Evolutionary conservation across 805 yeast species (phyloP), one percentile per base, ranked within the genome.

Genomic region (Wilhelminamyces savonicus): DNA sequence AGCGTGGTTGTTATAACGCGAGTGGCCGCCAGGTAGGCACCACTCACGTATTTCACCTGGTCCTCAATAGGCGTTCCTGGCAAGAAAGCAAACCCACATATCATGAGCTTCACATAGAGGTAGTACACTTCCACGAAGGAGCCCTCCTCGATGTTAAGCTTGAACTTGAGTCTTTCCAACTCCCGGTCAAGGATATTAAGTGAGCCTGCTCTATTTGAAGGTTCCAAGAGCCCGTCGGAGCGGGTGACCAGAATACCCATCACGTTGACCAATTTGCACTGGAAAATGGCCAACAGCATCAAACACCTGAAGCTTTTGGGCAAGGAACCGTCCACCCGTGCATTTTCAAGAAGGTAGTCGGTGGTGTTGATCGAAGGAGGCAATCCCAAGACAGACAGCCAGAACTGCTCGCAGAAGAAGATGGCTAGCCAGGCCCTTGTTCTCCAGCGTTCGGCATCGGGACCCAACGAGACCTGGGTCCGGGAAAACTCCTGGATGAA

Each of bases 401-500:
- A 84, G 48, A 86, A 82, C 43, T 87, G 94, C 50, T 87, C 96
- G 26, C 85, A 70, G 48, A 87, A 82, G 53, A 82, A 88, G 3
- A 84, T 81, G 3, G 90, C 87, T 17, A 86, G 60, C 97, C 97
- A 88, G 1, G 95, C 76, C 42, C 95, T 66, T 1, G 96, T 86
- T 53, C 97, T 71, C 97, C 96, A 88, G 48, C 78, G 79, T 43
- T 85, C 96, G 4, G 95, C 90, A 55, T 88, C 86, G 0, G 90
- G 90, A 4, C 69, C 70, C 55, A 87, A 66, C 15, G 84, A 74
- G 4, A 82, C 92, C 50, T 88, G 97, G 18, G 90, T 83, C 47
- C 97, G 69, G 5, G 94, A 80, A 43, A 88, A 88, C 48, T 88
- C 97, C 39, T 82, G 76, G 41, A 88, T 85, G 52, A 88, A 88